Evolutionary conservation across 2,329 filamentous ascomycete species (phyloP).

Genomic region (Talaromyces albobiverticillius): DNA sequence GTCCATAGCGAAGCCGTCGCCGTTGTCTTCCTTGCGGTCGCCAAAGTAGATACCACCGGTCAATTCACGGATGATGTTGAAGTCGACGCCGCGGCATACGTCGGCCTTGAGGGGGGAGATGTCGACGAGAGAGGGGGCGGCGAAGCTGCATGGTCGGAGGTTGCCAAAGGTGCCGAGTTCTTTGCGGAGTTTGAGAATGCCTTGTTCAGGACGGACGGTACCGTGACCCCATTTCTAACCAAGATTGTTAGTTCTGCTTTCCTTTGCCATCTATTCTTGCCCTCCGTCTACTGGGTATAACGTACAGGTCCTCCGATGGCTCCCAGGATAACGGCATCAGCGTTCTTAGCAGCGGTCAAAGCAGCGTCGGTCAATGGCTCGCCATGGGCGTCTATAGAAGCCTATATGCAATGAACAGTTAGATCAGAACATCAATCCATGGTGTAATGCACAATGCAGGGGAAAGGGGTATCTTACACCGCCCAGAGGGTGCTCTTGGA

Average conservation of each 20-base stretch:
- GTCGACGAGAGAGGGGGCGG: constrained; percentile 78
- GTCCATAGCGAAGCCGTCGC: constrained; percentile 75
- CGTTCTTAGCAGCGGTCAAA: constrained; percentile 75
- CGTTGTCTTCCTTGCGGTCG: constrained; percentile 72
- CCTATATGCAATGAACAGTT: constrained; percentile 48
- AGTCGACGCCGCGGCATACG: constrained; percentile 82
- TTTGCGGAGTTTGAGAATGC: constrained; percentile 85
- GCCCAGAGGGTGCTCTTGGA: constrained; percentile 85
- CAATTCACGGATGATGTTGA: constrained; percentile 88
- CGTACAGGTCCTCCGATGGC: constrained; percentile 85
- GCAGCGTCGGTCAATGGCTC: constrained; percentile 78
- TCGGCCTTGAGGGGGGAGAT: constrained; percentile 82
- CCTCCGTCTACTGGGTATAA: not conserved
- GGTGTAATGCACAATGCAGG: not conserved
- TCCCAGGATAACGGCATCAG: constrained; percentile 86
- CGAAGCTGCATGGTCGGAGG: constrained; percentile 93
- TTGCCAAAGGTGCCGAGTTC: constrained; percentile 94
- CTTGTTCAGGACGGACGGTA: constrained; percentile 84
- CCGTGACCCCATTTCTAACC: constrained; percentile 86
- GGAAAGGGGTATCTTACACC: constrained; percentile 61
- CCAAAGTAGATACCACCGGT: constrained; percentile 96
- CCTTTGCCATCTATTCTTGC: too few relatives aligned
- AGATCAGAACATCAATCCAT: not conserved
- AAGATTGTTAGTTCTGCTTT: constrained; percentile 3
- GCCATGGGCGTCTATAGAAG: constrained; percentile 81